Base-by-base conservation (phyloP, 2,329 filamentous ascomycete species). In the Triangularia verruculosa region DNA sequence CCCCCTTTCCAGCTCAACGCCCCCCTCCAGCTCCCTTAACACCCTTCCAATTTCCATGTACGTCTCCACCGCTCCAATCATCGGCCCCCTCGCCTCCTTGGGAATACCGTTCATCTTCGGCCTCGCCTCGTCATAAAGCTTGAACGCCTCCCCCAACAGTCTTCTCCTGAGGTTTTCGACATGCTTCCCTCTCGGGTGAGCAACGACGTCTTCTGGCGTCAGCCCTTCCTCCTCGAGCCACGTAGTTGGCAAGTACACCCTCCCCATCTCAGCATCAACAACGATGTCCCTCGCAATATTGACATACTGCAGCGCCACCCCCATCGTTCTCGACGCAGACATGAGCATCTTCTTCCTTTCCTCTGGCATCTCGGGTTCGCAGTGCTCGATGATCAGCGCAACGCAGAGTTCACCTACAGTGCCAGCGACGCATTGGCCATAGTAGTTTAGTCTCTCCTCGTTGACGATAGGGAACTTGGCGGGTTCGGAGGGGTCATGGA, bases 251-350 rank as follows among this genome's bases (percentile, higher is more conserved):
- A 92, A 75, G 71, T 93, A 93, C 6, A 91, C 88, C 6, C 90
- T 83, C 1, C 81, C 80, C 34, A 90, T 85, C 13, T 77, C 75
- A 0, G 89, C 87, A 69, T 92, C 90, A 2, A 86, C 85, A 3
- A 78, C 74, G n/a, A 92, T 86, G 70, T 93, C 90, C 22, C 90
- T 86, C 2, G 89, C 87, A 65, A 93, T 91, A 70, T 92, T 93
- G 70, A 91, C 85, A 69, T 89, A 91, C 70, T 93, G 89, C n/a
- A 92, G 77, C 1, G 89, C 89, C 32, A 89, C 82, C 0, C 90
- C 90, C 89, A 92, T 92, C 27, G 81, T 78, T 20, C 80, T 79
- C 1, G 88, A 88, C 0, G 87, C 83, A 15, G 77, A 71, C 13
- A 88, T 77, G 5, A 90, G 78, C 2, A 76, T 71, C 13, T 77